phyloP scores from a whole-genome alignment of 257 asterid genomes.

The Dorcoceras hygrometricum region DNA sequence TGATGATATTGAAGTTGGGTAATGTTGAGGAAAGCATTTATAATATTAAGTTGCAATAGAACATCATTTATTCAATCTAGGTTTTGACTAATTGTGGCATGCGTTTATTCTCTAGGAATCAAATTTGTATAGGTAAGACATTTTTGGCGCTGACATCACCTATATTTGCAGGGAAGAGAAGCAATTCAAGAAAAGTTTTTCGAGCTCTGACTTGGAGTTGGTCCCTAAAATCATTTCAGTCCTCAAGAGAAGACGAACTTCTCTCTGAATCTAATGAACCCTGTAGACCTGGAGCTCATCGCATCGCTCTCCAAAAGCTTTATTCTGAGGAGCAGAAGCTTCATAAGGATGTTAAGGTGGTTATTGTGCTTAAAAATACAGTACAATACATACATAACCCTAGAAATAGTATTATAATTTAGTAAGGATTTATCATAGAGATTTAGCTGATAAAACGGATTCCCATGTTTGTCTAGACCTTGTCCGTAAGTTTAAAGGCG shows the following conservation, averaged over 20 bases:
- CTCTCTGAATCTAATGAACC: constrained; percentile 47
- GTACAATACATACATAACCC: constrained; percentile 9
- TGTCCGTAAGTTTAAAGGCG: neutral
- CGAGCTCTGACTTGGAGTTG: constrained; percentile 72
- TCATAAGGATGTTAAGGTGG: constrained; percentile 78
- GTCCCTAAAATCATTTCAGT: constrained; percentile 63
- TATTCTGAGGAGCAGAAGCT: constrained; percentile 71
- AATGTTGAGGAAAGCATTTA: neutral
- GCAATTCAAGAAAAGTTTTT: constrained; percentile 64
- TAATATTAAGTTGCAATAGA: neutral
- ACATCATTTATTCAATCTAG: neutral
- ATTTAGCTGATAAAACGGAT: neutral
- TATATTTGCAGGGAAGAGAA: constrained; percentile 59
- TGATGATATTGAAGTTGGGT: neutral
- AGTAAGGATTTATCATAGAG: neutral
- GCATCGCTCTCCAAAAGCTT: constrained; percentile 63
- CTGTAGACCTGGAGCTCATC: constrained; percentile 81
- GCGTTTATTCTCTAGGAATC: neutral
- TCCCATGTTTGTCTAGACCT: constrained; percentile 5
- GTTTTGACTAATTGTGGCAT: neutral
- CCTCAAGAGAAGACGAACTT: constrained; percentile 39
- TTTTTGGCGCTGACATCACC: constrained; percentile 8
- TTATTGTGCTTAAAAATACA: constrained; percentile 20
- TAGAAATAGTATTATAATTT: neutral
- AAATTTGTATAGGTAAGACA: neutral